Base-by-base conservation (phyloP, 352 stramenopile genomes). In the Phytopythium sindhum region DNA sequence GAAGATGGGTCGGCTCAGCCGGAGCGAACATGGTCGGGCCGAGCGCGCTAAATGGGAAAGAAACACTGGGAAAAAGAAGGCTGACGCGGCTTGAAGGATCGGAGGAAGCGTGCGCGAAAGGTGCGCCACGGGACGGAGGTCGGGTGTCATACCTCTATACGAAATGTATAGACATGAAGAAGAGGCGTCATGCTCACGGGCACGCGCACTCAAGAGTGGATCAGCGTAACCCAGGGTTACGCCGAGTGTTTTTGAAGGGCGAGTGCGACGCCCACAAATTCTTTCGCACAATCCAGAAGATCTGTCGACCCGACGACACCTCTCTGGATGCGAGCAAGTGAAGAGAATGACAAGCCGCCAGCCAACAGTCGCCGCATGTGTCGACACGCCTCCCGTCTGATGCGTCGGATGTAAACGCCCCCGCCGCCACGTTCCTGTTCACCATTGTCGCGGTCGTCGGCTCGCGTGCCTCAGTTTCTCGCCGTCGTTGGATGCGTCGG, bases 61-160 rank as follows among this genome's bases (percentile, higher is more conserved):
- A 53, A 26, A 26, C 45, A n/a, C 29, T 23, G 24, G 50, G 29
- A 39, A 14, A 35, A 53, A 26, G 24, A 29, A 15, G n/a, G 45
- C 45, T n/a, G 23, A 29, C 23, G 10, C 14, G 14, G 24, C 54
- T 60, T 60, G 54, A 60, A 60, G 54, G 54, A 60, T 57, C 33
- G 54, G 35, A 47, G 54, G 54, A 60, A 60, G 54, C 33, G 23
- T 60, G 54, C 54, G 54, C 35, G 54, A 60, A 60, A 15, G 35
- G 54, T 60, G 54, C 54, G 54, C 35, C 12, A 24, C 12, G 14
- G 54, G 54, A 50, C 54, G 33, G 54, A 60, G 35, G 54, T 60
- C 54, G 35, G 3, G 54, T 35, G 54, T 48, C 33, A 29, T 14
- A 57, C 52, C 15, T 31, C 29, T 1, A 42, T 57, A 57, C 52